A percentile compares a stretch with the other conserved stretches of the same genome.
Evolutionary conservation across 306 rosid genomes (phyloP).

Genomic region (Gastrolobium villosum): DNA sequence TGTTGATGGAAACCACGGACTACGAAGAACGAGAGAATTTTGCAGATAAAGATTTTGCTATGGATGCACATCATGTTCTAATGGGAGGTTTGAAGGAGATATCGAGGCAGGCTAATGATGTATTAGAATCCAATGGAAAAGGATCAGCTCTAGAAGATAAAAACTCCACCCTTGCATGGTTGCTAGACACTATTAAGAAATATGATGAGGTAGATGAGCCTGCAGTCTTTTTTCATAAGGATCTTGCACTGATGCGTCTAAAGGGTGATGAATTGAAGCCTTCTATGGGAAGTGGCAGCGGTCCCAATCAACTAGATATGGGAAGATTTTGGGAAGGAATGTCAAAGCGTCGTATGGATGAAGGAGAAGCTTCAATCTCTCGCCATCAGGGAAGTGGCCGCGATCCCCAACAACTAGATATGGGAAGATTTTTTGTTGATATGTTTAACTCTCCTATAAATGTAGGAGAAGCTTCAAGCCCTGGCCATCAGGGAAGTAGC

Average conservation of each 20-base stretch:
- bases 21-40: neutral
- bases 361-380: conserved; percentile 3
- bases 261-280: neutral
- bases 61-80: neutral
- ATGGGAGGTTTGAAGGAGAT: neutral
- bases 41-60: neutral
- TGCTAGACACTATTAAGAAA: neutral
- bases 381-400: neutral
- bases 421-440: neutral
- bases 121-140: neutral
- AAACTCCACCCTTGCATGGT: neutral
- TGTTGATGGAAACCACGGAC: neutral
- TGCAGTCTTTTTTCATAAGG: too few species aligned
- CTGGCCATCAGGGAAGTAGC: neutral
- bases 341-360: too few species aligned
- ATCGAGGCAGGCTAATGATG: neutral
- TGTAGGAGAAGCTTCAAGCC: neutral
- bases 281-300: neutral
- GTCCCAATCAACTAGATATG: neutral
- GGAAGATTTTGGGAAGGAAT: neutral
- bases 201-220: too few species aligned
- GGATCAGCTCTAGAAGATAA: neutral
- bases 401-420: neutral
- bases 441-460: too few species aligned
- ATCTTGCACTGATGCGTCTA: too few species aligned